These are phyloP conservation scores for Diplodia scrobiculata DNA, from an alignment of 2,329 filamentous ascomycete species.

Conservation along the genomic window DNA sequence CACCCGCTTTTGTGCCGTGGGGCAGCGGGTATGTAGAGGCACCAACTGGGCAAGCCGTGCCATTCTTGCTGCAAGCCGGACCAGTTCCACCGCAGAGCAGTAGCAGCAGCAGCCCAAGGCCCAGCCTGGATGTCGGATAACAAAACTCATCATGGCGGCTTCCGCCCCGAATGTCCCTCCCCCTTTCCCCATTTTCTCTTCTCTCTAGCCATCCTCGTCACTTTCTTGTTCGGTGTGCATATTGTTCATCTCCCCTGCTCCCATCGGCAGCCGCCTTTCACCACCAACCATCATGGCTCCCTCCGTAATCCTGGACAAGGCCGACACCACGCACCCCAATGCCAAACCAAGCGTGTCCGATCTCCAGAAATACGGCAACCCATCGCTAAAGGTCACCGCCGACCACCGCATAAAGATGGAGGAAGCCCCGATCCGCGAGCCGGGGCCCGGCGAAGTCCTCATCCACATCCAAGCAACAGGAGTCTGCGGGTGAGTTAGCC, in stretches of 20 bases:
- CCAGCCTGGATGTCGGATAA: not conserved
- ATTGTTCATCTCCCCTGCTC: not conserved
- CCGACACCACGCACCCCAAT: not conserved
- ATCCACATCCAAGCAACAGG: conserved; percentile 65
- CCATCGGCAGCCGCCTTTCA: not conserved
- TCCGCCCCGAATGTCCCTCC: not conserved
- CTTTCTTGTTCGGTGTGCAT: not conserved
- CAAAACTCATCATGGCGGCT: not conserved
- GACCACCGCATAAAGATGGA: conserved; percentile 61
- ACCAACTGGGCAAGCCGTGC: conserved; percentile 9
- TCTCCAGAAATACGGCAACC: conserved; percentile 46
- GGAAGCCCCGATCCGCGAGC: conserved; percentile 60
- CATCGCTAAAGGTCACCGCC: conserved; percentile 61
- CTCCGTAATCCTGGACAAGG: conserved; percentile 6
- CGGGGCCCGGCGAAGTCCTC: conserved; percentile 58
- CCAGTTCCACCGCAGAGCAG: not conserved
- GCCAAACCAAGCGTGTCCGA: conserved; percentile 12
- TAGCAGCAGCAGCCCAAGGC: too few relatives aligned
- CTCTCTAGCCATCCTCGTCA: not conserved
- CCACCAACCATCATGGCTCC: not conserved
- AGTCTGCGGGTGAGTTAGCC: conserved; percentile 59
- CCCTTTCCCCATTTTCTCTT: not conserved
- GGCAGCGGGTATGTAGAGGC: not conserved
- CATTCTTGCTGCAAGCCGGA: not conserved
- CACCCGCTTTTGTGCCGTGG: not conserved